Percentiles rank a stretch among this genome's conserved stretches.
phyloP scores from a whole-genome alignment of 768 basidiomycete species.

The Boletus fagicola region DNA sequence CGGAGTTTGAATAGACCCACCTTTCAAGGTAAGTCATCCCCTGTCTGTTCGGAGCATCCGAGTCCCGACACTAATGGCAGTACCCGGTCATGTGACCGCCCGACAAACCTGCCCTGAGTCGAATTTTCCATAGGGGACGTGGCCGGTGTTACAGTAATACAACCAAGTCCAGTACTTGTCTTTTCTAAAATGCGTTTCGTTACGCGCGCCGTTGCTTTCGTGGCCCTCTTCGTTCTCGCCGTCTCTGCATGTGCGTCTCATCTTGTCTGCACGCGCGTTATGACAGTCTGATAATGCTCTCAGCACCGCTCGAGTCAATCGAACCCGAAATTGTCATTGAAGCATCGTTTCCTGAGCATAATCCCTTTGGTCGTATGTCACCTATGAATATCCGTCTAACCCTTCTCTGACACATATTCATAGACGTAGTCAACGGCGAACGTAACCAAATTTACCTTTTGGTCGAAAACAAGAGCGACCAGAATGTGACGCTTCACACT shows the following conservation, averaged over 20 bases:
- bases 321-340: slow-evolving; percentile 55
- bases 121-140: slow-evolving; percentile 27
- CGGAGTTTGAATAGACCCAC: no score
- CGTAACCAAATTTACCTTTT: slow-evolving; percentile 62
- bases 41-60: no score
- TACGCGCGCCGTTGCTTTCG: slow-evolving; percentile 27
- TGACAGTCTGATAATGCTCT: slow-evolving; percentile 5
- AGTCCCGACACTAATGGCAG: background rate
- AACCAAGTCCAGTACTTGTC: background rate
- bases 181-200: slow-evolving; percentile 35
- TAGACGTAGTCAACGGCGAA: slow-evolving; percentile 84
- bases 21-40: no score
- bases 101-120: slow-evolving; percentile 28
- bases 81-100: slow-evolving; percentile 17
- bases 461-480: slow-evolving; percentile 74
- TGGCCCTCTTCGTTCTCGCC: slow-evolving; percentile 30
- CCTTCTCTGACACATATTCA: slow-evolving; percentile 10
- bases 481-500: slow-evolving; percentile 64
- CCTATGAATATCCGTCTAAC: background rate
- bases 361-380: slow-evolving; percentile 73
- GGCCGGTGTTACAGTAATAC: slow-evolving; percentile 1
- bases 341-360: slow-evolving; percentile 67
- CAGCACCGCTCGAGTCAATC: slow-evolving; percentile 31
- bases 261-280: background rate
- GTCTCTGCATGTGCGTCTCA: slow-evolving; percentile 30